These are phyloP conservation scores for Picea glauca DNA, from an alignment of 75 land plant species.

Conservation along the genomic window DNA sequence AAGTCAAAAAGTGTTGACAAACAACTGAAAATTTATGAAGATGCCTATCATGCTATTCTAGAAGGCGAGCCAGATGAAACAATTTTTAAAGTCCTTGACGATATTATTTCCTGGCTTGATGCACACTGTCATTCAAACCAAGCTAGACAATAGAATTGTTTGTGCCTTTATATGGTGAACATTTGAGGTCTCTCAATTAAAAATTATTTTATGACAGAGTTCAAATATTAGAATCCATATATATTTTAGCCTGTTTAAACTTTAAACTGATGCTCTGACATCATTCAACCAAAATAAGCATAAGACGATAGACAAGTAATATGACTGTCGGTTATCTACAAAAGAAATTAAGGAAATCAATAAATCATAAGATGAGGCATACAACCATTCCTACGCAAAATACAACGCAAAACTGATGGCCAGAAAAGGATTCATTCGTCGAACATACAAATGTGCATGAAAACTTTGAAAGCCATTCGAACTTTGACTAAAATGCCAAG, in stretches of 20 bases:
- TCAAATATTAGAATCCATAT: no score
- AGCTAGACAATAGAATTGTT: background rate
- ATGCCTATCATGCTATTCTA: conserved; percentile 75
- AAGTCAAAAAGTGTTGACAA: conserved; percentile 80
- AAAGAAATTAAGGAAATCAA: background rate
- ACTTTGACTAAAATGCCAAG: background rate
- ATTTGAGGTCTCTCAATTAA: background rate
- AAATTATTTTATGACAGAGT: background rate
- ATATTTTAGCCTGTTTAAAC: background rate
- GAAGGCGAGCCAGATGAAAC: conserved; percentile 91
- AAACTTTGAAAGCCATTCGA: background rate
- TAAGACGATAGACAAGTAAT: background rate
- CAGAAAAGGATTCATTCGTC: background rate
- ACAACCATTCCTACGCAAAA: background rate
- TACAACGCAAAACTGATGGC: background rate
- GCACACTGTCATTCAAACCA: conserved; percentile 17
- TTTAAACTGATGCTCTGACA: background rate
- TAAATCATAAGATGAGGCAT: background rate
- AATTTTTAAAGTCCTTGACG: conserved; percentile 55
- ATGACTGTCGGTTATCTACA: background rate
- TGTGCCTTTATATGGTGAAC: background rate
- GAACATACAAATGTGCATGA: background rate
- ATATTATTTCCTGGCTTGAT: conserved; percentile 88
- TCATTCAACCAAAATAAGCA: background rate
- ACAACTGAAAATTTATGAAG: conserved; percentile 55